Evolutionary conservation across 441 rosid species (phyloP), one percentile per base, ranked within the genome.

Genomic region (Cnidoscolus chayamansa): DNA sequence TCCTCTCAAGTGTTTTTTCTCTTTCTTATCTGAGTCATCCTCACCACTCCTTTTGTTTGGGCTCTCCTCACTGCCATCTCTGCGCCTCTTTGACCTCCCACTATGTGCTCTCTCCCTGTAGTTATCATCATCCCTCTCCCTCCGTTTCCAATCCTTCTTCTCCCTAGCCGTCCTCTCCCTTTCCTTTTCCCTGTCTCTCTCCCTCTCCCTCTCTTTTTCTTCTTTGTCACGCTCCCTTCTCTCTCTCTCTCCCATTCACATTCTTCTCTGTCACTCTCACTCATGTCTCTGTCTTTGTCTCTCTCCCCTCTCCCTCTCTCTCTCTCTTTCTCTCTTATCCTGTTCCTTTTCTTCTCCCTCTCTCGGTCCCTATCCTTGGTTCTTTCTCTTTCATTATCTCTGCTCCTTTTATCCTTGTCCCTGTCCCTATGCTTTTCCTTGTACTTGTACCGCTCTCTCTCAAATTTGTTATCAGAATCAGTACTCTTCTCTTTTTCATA

Each of bases 1-100:
- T 90, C 88, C 72, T 86, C 96, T 64, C 87, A 70, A 55, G 90
- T 86, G 25, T 74, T 80, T 88, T 76, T 74, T 81, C 70, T 79
- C 85, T 43, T 80, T 85, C 81, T 82, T 86, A 72, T 77, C 90
- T 0, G 65, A 51, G 66, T 83, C 91, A 65, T 77, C 93, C 58
- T 84, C 89, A 0, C 35, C 78, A 49, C 58, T 69, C 79, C 74
- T 84, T 73, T 60, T 85, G 82, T 79, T 81, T 0, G 81, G 90
- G 78, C 85, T 85, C 74, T 80, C 92, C 30, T 76, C 94, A 72
- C 78, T 82, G 16, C 81, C 84, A 72, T 74, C 84, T 81, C 72
- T 79, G 53, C 77, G 92, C 79, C 74, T 85, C 76, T 63, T 87
- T 65, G 85, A 77, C 83, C 81, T 81, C 83, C 86, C 81, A 83